A percentile compares a stretch with the other conserved stretches of the same genome.
Evolutionary conservation across 2,329 filamentous ascomycete species (phyloP).

Genomic region (Drechslerella coelobrocha): DNA sequence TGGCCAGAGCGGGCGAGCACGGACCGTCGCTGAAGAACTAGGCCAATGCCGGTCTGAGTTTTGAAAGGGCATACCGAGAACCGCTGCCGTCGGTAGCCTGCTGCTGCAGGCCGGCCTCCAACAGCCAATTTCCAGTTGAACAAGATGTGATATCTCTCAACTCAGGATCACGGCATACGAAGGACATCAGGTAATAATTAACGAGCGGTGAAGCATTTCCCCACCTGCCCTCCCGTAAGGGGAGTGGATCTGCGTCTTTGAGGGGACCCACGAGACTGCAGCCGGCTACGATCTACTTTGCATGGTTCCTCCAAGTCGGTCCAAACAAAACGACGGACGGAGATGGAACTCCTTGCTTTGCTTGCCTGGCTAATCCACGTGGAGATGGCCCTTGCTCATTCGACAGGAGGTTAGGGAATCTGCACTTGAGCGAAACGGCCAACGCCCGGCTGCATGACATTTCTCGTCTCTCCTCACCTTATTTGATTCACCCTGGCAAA

Average conservation of each 20-base stretch:
- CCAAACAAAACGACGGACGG: neutral
- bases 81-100: neutral
- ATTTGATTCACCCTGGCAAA: conserved; percentile 1
- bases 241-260: neutral
- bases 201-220: neutral
- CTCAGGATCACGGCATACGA: neutral
- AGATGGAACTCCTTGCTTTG: neutral
- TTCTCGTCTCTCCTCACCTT: neutral
- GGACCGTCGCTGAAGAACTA: no score
- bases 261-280: neutral
- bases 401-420: neutral
- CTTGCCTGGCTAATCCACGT: neutral
- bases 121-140: neutral
- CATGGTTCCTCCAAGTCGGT: neutral
- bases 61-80: neutral
- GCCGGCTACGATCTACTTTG: neutral
- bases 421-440: neutral
- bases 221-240: neutral
- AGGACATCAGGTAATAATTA: neutral
- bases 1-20: no score
- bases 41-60: no score
- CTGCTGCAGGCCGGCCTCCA: neutral
- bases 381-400: conserved; percentile 1
- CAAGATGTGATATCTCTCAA: neutral
- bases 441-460: conserved; percentile 6